A percentile compares a stretch with the other conserved stretches of the same genome.
These are phyloP conservation scores for Prunus campanulata DNA, from an alignment of 306 rosid genomes.

Conservation along the genomic window DNA sequence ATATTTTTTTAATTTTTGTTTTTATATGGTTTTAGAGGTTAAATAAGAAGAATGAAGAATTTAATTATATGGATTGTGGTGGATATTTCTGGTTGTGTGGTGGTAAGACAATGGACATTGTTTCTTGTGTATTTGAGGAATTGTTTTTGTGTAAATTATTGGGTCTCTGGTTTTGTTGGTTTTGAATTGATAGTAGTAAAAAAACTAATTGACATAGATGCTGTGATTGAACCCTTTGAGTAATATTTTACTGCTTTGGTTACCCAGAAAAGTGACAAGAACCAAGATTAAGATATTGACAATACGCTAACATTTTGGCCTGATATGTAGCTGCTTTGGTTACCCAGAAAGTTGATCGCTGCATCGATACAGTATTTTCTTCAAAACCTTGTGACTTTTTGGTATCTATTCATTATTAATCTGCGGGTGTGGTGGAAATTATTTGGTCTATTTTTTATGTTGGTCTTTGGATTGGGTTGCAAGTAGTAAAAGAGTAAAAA, in stretches of 20 bases:
- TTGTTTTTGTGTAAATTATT: slow-evolving; percentile 16
- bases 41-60: slow-evolving; percentile 18
- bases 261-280: background rate
- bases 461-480: background rate
- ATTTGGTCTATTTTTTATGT: background rate
- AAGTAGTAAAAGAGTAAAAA: background rate
- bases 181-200: background rate
- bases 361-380: background rate
- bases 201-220: background rate
- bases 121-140: slow-evolving; percentile 35
- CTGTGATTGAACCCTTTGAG: background rate
- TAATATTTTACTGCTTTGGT: background rate
- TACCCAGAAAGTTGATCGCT: background rate
- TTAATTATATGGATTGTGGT: slow-evolving; percentile 16
- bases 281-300: background rate
- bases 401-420: background rate
- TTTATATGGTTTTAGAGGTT: background rate
- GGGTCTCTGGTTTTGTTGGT: slow-evolving; percentile 19
- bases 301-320: background rate
- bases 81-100: slow-evolving; percentile 6
- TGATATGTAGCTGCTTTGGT: background rate
- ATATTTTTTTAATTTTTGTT: background rate
- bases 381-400: background rate
- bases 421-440: background rate
- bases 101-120: slow-evolving; percentile 32